Conservation (phyloP, 805 yeast genomes). For the Henningerozyma blattae region DNA sequence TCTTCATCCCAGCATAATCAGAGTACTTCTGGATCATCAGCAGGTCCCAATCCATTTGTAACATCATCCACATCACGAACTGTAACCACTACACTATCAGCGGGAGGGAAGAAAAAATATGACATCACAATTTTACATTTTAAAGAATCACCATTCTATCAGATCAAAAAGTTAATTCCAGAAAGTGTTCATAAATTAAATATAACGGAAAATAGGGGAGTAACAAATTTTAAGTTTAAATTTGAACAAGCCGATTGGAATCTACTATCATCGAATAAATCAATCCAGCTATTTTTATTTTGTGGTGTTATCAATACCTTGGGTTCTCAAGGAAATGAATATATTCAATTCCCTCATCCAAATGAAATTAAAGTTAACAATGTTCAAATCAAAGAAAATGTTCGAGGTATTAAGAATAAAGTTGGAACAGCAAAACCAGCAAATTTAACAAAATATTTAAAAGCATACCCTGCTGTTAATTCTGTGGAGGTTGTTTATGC, state of each 20-base stretch:
- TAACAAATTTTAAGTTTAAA: slow-evolving; percentile 30
- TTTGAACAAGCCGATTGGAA: slow-evolving; percentile 32
- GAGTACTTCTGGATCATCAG: background rate
- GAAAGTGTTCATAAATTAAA: slow-evolving; percentile 25
- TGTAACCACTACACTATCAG: background rate
- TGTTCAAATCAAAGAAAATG: slow-evolving; percentile 35
- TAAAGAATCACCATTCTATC: slow-evolving; percentile 45
- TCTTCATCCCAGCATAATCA: background rate
- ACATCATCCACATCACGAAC: background rate
- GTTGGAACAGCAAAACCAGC: slow-evolving; percentile 78
- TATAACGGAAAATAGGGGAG: slow-evolving; percentile 34
- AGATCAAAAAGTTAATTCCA: slow-evolving; percentile 37
- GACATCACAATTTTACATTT: slow-evolving; percentile 22
- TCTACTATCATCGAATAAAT: slow-evolving; percentile 23
- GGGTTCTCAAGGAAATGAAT: slow-evolving; percentile 40
- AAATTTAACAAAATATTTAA: slow-evolving; percentile 47
- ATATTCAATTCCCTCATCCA: slow-evolving; percentile 55
- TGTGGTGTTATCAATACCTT: slow-evolving; percentile 33
- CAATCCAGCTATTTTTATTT: slow-evolving; percentile 36
- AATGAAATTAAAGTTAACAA: slow-evolving; percentile 56
- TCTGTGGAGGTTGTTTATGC: slow-evolving; percentile 44
- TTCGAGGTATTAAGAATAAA: slow-evolving; percentile 64
- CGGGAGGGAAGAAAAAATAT: background rate
- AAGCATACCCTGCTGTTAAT: slow-evolving; percentile 25
- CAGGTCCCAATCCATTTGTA: background rate